Percentiles rank a stretch among this genome's conserved stretches.
Conservation (phyloP, 2,329 filamentous ascomycete genomes). For the Fusarium redolens region DNA sequence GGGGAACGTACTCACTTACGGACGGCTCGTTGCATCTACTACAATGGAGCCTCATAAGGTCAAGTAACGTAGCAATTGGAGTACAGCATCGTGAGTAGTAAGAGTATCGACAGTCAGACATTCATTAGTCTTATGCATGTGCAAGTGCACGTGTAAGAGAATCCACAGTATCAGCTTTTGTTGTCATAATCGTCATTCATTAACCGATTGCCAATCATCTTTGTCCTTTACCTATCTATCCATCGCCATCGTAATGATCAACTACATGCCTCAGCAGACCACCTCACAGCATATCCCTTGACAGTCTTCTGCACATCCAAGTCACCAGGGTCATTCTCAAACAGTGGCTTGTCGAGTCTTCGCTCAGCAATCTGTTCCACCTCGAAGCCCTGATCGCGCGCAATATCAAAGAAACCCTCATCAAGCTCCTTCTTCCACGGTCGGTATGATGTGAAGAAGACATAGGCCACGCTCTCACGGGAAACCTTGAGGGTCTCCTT, state of each 20-base stretch:
- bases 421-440: constrained; percentile 91
- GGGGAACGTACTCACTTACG: constrained; percentile 24
- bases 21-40: constrained; percentile 22
- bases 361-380: constrained; percentile 86
- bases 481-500: constrained; percentile 70
- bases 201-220: constrained; percentile 11
- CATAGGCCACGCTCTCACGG: constrained; percentile 73
- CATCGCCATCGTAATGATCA: constrained; percentile 10
- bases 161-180: constrained; percentile 1
- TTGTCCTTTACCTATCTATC: constrained; percentile 7
- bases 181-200: constrained; percentile 35
- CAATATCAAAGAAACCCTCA: constrained; percentile 85
- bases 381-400: constrained; percentile 74
- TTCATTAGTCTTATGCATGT: background rate
- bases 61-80: constrained; percentile 41
- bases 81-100: constrained; percentile 2
- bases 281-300: constrained; percentile 79
- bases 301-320: constrained; percentile 84
- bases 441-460: constrained; percentile 95
- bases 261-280: constrained; percentile 59
- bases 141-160: background rate
- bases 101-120: background rate
- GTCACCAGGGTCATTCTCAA: constrained; percentile 89
- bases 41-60: constrained; percentile 18
- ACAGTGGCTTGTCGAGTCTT: constrained; percentile 86